A percentile compares a stretch with the other conserved stretches of the same genome.
Evolutionary conservation across 495 filamentous ascomycete genomes (phyloP).

Genomic region (Glonium stellatum): DNA sequence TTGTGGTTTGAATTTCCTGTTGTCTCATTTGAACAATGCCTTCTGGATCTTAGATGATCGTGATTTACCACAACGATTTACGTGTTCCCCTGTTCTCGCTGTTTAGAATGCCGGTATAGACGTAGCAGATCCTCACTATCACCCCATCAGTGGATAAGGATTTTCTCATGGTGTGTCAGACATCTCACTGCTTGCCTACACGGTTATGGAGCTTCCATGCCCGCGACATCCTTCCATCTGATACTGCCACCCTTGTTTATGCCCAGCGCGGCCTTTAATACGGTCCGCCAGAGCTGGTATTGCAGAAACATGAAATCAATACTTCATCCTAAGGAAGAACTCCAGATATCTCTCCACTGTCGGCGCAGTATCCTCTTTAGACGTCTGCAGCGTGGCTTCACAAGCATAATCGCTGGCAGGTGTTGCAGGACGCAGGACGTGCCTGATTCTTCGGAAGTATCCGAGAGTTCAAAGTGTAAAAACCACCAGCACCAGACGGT

Average conservation of each 20-base stretch:
- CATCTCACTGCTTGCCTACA: neutral
- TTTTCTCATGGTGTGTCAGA: slow-evolving; percentile 1
- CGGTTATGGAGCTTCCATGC: neutral
- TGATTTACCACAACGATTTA: neutral
- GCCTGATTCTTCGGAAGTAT: neutral
- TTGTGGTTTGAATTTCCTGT: neutral
- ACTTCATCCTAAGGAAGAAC: neutral
- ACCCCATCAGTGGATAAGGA: neutral
- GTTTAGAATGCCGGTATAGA: neutral
- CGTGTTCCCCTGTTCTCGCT: neutral
- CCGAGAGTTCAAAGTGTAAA: neutral
- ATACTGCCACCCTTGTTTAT: too few species aligned
- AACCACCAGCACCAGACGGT: neutral
- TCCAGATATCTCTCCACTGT: neutral
- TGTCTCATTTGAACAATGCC: neutral
- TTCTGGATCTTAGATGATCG: neutral
- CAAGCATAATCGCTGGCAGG: neutral
- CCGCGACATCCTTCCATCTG: neutral
- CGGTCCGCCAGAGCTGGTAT: neutral
- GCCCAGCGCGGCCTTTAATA: too few species aligned
- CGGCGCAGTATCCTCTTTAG: slow-evolving; percentile 13
- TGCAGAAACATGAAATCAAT: too few species aligned
- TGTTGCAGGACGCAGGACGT: neutral
- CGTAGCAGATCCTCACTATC: neutral
- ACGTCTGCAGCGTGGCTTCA: neutral